A percentile compares a stretch with the other conserved stretches of the same genome.
These are phyloP conservation scores for Salvia hispanica DNA, from an alignment of 257 asterid species.

Conservation along the genomic window DNA sequence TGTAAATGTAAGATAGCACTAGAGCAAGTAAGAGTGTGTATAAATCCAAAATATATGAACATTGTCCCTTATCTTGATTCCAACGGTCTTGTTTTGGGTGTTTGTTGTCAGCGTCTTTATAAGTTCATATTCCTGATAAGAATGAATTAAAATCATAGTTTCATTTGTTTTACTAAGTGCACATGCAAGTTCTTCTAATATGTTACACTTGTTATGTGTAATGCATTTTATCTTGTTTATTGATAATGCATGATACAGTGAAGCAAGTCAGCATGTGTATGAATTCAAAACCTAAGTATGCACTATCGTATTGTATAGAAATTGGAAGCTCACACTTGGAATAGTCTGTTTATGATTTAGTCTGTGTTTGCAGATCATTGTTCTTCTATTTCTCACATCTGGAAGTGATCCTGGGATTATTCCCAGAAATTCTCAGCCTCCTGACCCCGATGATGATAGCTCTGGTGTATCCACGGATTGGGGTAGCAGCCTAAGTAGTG, in stretches of 20 bases:
- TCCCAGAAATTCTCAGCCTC: constrained; percentile 64
- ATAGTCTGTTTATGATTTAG: not conserved
- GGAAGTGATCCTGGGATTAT: constrained; percentile 80
- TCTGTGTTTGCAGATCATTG: constrained; percentile 32
- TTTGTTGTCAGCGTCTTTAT: constrained; percentile 57
- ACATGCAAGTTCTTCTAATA: constrained; percentile 48
- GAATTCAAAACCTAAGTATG: not conserved
- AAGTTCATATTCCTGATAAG: constrained; percentile 36
- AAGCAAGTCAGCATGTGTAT: not conserved
- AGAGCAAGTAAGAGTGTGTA: too few relatives aligned
- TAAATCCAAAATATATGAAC: constrained; percentile 22
- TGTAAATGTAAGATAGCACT: too few relatives aligned
- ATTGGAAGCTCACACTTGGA: not conserved
- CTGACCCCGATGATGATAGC: constrained; percentile 45
- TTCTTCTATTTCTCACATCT: constrained; percentile 66
- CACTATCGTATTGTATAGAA: not conserved
- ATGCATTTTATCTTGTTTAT: not conserved
- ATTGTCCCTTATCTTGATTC: constrained; percentile 57
- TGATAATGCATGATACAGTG: not conserved
- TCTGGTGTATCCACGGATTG: constrained; percentile 42
- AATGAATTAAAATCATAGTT: constrained; percentile 46
- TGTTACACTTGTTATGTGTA: not conserved
- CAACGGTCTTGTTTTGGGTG: constrained; percentile 61
- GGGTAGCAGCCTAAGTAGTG: constrained; percentile 37
- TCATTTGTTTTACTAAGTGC: constrained; percentile 47